Evolutionary conservation across 1,139 yeast genomes (phyloP).

Genomic region (Candida dubliniensis): DNA sequence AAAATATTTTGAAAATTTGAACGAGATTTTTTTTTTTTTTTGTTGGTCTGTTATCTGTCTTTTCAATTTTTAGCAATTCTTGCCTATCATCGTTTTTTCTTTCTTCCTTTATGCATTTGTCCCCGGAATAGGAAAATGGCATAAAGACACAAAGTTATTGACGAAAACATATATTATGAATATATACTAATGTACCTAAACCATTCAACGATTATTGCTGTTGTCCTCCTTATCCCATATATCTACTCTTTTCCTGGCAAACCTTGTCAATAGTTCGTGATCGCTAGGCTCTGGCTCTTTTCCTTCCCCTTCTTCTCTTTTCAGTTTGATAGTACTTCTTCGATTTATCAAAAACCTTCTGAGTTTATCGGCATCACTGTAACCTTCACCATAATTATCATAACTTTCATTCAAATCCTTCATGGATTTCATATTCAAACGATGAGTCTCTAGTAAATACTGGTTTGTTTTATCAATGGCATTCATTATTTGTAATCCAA

Average conservation of each 20-base stretch:
- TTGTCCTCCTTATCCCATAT: constrained; percentile 16
- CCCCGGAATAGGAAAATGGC: too few relatives aligned
- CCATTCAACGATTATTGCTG: not conserved
- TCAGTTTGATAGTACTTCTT: constrained; percentile 31
- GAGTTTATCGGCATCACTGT: constrained; percentile 37
- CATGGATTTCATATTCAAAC: constrained; percentile 47
- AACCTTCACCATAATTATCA: constrained; percentile 51
- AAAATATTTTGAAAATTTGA: too few relatives aligned
- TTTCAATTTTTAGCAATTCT: too few relatives aligned
- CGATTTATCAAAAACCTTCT: constrained; percentile 63
- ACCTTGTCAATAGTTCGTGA: constrained; percentile 32
- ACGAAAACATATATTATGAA: too few relatives aligned
- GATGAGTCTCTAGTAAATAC: constrained; percentile 26
- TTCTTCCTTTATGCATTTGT: too few relatives aligned
- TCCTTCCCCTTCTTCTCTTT: constrained; percentile 21
- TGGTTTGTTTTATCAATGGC: constrained; percentile 41
- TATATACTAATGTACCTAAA: too few relatives aligned
- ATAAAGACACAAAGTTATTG: too few relatives aligned
- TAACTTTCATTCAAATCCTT: constrained; percentile 50
- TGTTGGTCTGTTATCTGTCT: too few relatives aligned
- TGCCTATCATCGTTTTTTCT: too few relatives aligned
- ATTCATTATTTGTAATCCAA: constrained; percentile 45
- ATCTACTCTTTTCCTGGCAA: constrained; percentile 32
- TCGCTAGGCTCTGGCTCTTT: constrained; percentile 24
- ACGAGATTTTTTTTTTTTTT: too few relatives aligned